Evolutionary conservation across 208 protist species (phyloP).

Genomic region (Leishmania lainsoni): DNA sequence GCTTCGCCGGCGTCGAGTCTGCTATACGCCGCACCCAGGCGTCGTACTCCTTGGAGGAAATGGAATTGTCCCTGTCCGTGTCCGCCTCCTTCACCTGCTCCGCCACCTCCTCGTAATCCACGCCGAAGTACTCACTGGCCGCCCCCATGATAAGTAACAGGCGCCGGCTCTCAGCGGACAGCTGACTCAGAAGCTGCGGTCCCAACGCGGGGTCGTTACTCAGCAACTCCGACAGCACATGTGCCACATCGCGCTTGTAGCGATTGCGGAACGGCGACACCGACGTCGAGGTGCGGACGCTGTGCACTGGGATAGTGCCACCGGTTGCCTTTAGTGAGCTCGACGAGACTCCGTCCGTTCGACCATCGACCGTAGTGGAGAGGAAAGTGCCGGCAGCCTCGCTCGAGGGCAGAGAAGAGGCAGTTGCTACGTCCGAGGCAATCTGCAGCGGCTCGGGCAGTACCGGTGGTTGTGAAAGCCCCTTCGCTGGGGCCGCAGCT

Average conservation of each 20-base stretch:
- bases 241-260: constrained; percentile 57
- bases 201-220: constrained; percentile 52
- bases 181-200: constrained; percentile 42
- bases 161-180: constrained; percentile 74
- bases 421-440: neutral
- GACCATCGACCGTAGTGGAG: neutral
- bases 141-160: constrained; percentile 83
- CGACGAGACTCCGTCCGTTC: neutral
- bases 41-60: constrained; percentile 79
- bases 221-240: constrained; percentile 51
- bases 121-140: constrained; percentile 82
- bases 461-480: neutral
- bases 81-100: constrained; percentile 79
- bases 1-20: constrained; percentile 20
- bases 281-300: constrained; percentile 15
- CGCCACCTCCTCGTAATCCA: constrained; percentile 57
- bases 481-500: neutral
- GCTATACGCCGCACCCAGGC: constrained; percentile 56
- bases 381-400: neutral
- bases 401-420: neutral
- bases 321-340: neutral
- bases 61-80: constrained; percentile 67
- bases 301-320: constrained; percentile 3
- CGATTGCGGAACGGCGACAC: constrained; percentile 44
- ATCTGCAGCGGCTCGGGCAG: neutral